A percentile compares a stretch with the other conserved stretches of the same genome.
phyloP scores from a whole-genome alignment of 148 eudicot genomes.

The Simmondsia chinensis region DNA sequence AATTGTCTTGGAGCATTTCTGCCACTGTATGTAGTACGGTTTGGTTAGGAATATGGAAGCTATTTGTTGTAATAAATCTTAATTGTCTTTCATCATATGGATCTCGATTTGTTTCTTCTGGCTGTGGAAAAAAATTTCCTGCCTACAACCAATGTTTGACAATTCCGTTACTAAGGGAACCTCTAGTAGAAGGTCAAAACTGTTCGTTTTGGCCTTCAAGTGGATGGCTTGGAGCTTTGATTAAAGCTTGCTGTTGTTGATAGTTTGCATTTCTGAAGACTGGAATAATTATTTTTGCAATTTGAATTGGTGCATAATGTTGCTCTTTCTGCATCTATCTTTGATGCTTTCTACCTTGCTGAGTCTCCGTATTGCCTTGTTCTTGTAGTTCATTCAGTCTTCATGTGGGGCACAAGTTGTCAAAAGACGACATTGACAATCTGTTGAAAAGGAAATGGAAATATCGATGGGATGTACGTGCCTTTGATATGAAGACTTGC shows the following conservation, averaged over 20 bases:
- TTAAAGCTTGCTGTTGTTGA: background rate
- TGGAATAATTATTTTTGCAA: no score
- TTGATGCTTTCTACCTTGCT: conserved; percentile 3
- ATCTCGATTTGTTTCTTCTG: background rate
- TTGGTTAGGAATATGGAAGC: no score
- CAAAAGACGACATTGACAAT: conserved; percentile 37
- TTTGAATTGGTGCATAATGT: no score
- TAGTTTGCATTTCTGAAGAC: background rate
- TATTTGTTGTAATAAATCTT: no score
- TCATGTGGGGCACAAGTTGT: conserved; percentile 48
- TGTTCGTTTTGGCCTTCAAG: background rate
- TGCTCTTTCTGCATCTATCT: background rate
- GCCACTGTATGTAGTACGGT: no score
- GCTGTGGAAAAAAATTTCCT: no score
- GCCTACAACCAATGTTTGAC: no score
- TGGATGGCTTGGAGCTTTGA: background rate
- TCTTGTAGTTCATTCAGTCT: conserved; percentile 51
- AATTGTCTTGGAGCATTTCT: no score
- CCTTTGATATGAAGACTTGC: conserved; percentile 36
- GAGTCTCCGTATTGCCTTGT: conserved; percentile 1
- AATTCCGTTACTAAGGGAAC: no score
- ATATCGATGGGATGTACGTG: conserved; percentile 69
- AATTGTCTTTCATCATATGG: background rate
- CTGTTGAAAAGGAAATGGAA: conserved; percentile 53
- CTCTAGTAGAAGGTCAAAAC: no score